Conservation (phyloP, 2,329 filamentous ascomycete species). For the Beauveria rudraprayagi region DNA sequence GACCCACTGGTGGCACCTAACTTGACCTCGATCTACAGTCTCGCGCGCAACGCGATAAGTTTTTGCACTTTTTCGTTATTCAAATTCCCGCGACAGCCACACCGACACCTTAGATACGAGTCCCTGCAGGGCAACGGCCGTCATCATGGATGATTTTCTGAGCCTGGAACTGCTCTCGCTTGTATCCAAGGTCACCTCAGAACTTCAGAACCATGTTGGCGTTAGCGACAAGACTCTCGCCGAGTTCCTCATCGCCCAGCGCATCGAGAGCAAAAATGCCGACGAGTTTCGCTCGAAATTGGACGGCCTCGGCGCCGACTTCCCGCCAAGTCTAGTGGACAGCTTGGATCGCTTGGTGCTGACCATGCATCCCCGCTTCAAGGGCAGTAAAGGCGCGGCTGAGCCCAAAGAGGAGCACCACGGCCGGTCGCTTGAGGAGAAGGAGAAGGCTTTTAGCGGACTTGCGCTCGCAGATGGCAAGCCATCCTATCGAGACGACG, state of each 20-base stretch:
- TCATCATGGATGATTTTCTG: constrained; percentile 77
- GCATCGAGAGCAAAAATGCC: constrained; percentile 63
- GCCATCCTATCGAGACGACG: constrained; percentile 23
- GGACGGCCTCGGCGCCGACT: constrained; percentile 68
- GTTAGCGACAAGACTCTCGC: constrained; percentile 90
- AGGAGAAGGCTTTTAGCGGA: constrained; percentile 83
- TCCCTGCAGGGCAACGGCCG: constrained; percentile 4
- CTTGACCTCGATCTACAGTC: background rate
- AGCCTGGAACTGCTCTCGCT: constrained; percentile 89
- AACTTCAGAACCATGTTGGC: constrained; percentile 88
- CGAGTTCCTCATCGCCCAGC: constrained; percentile 91
- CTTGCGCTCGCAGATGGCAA: constrained; percentile 78
- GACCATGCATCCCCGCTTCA: constrained; percentile 87
- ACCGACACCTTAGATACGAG: background rate
- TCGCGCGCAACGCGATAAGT: background rate
- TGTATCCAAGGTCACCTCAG: constrained; percentile 87
- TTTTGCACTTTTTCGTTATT: background rate
- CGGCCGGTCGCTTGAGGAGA: constrained; percentile 52
- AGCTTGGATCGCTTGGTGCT: constrained; percentile 83
- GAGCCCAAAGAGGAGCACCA: constrained; percentile 31
- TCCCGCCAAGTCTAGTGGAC: constrained; percentile 78
- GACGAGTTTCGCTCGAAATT: constrained; percentile 70
- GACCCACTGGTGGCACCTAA: background rate
- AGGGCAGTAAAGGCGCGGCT: constrained; percentile 40
- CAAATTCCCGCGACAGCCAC: background rate